A percentile compares a stretch with the other conserved stretches of the same genome.
phyloP scores from a whole-genome alignment of 768 basidiomycete species.

The Suillus subluteus region DNA sequence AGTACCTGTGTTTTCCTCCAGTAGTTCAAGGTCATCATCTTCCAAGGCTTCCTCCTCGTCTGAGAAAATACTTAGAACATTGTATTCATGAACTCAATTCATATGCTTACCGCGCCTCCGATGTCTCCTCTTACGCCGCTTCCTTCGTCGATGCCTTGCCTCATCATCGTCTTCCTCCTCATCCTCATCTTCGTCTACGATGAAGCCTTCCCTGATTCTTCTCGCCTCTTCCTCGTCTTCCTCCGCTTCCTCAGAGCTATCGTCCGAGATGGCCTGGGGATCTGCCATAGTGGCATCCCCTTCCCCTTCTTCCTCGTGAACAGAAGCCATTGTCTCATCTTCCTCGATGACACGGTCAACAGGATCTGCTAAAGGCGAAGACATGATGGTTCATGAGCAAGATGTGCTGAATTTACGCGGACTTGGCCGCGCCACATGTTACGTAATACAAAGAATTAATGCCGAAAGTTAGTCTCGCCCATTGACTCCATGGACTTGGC shows the following conservation, averaged over 20 bases:
- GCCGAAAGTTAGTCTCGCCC: neutral
- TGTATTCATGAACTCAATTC: slow-evolving; percentile 17
- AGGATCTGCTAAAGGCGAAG: slow-evolving; percentile 50
- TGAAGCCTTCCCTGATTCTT: slow-evolving; percentile 85
- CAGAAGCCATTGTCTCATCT: slow-evolving; percentile 68
- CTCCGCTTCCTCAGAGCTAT: slow-evolving; percentile 89
- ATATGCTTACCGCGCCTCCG: slow-evolving; percentile 48
- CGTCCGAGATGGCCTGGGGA: slow-evolving; percentile 55
- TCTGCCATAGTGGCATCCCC: slow-evolving; percentile 57
- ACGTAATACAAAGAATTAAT: slow-evolving; percentile 1
- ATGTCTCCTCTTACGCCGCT: slow-evolving; percentile 70
- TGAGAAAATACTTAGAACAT: slow-evolving; percentile 31
- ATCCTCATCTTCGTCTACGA: slow-evolving; percentile 90
- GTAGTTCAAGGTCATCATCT: slow-evolving; percentile 83
- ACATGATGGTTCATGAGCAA: slow-evolving; percentile 48
- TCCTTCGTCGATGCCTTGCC: slow-evolving; percentile 59
- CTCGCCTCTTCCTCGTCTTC: slow-evolving; percentile 90
- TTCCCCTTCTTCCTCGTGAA: slow-evolving; percentile 47
- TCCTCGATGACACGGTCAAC: slow-evolving; percentile 38
- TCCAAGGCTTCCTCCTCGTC: slow-evolving; percentile 74
- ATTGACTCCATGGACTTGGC: neutral
- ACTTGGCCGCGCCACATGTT: slow-evolving; percentile 11
- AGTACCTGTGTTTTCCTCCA: slow-evolving; percentile 85
- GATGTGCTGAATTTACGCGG: slow-evolving; percentile 13
- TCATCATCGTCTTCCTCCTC: slow-evolving; percentile 66